A percentile compares a stretch with the other conserved stretches of the same genome.
These are phyloP conservation scores for Sclerotinia subarctica DNA, from an alignment of 2,329 filamentous ascomycete genomes.

Conservation along the genomic window DNA sequence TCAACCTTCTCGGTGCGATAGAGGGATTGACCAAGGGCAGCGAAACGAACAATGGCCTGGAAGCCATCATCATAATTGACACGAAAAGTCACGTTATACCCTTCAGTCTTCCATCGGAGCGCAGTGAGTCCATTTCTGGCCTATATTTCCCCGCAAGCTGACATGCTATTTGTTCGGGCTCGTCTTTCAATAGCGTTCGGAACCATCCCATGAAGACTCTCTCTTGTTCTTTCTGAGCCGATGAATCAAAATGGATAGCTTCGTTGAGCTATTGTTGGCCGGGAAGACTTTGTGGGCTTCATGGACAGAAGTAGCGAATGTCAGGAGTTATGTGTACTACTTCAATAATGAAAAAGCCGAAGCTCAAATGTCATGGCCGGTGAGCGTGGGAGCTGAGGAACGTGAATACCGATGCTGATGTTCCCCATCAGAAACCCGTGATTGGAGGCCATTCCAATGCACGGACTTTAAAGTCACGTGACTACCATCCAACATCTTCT, in stretches of 20 bases:
- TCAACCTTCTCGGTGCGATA: constrained; percentile 31
- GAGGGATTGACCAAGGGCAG: constrained; percentile 38
- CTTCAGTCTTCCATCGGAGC: background rate
- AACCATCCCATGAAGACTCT: background rate
- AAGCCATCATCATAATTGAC: background rate
- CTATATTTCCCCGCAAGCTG: background rate
- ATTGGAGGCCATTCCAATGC: background rate
- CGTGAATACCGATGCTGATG: background rate
- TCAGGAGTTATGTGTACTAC: background rate
- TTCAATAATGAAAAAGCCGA: too few species aligned
- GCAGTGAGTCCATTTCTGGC: background rate
- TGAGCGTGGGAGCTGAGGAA: background rate
- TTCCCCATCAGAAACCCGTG: background rate
- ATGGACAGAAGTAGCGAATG: background rate
- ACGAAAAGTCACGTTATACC: background rate
- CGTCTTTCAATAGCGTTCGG: background rate
- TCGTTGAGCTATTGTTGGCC: background rate
- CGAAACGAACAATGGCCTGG: constrained; percentile 16
- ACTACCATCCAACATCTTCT: background rate
- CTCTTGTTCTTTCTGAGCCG: background rate
- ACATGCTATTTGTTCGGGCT: background rate
- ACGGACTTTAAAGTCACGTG: background rate
- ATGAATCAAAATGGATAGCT: background rate
- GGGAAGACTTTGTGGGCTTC: background rate
- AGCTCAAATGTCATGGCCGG: too few species aligned